Base-by-base conservation (phyloP, 768 basidiomycete species). In the Tricholoma furcatifolium region DNA sequence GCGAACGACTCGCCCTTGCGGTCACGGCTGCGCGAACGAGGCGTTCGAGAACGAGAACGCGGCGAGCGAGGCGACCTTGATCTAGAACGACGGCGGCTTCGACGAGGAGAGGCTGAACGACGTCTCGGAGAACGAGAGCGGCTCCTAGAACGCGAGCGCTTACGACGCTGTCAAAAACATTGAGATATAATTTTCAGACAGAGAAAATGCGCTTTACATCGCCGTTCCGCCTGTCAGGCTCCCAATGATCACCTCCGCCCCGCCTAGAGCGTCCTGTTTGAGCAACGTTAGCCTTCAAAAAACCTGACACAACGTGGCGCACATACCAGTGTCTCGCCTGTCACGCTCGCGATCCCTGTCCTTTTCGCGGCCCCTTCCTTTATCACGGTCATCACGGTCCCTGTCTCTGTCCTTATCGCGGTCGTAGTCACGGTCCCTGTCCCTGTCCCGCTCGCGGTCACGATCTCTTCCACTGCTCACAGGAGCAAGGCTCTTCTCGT, bases 161-260 rank as follows among this genome's bases (percentile, higher is more conserved):
- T 82, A 39, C 78, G 83, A 57, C 88, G 87, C 80, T 85, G 63
- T 18, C 14, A 50, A 18, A 36, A 35, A 27, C 36, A 43, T 4
- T 27, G 27, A 27, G 27, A 27, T 7, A 27, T 3, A 27, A 7
- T 7, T 27, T 4, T 27, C 20, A 50, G 36, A 46, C 32, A 36
- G 43, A 18, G 18, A 50, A 51, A 49, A 34, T 15, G 70, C 84
- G 27, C 7, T 27, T 65, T 61, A 90, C 91, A 47, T 89, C 88
- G 43, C 59, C 45, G 46, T 81, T 84, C 27, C 90, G 84, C 65
- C 84, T 78, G 30, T 87, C 88, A 0, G 90, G 89, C 60, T 92
- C 91, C 89, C 89, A 92, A 60, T 92, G 89, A 69, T 93, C 90
- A 35, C 80, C 78, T 46, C 74, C 74, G 48, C 76, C 68, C 65